These are phyloP conservation scores for Chlorella ohadii DNA, from an alignment of 139 green algal species.

Conservation along the genomic window DNA sequence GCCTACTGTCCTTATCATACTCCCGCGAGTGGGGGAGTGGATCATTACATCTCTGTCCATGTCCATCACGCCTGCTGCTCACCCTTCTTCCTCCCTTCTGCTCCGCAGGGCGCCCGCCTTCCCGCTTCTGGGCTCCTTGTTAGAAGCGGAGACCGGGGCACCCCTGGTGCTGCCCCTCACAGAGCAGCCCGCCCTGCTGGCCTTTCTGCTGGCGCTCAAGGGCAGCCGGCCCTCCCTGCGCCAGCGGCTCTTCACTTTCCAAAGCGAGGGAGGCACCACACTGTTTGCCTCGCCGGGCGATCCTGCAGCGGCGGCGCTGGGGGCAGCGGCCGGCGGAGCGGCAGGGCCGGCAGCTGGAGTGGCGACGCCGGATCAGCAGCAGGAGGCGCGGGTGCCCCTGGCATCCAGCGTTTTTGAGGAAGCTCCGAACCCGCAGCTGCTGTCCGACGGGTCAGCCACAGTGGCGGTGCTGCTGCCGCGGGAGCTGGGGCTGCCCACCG, in stretches of 20 bases:
- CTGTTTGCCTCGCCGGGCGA: neutral
- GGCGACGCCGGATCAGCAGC: neutral
- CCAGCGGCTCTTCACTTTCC: constrained; percentile 29
- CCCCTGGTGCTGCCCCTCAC: neutral
- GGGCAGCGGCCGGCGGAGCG: neutral
- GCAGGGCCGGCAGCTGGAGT: no score
- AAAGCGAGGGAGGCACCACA: neutral
- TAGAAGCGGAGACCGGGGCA: neutral
- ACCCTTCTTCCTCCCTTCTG: neutral
- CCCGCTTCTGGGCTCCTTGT: constrained; percentile 2
- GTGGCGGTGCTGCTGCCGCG: constrained; percentile 17
- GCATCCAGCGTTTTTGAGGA: constrained; percentile 10
- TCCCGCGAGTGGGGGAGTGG: no score
- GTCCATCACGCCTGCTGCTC: neutral
- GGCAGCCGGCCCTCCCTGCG: constrained; percentile 25
- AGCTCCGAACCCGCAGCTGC: constrained; percentile 20
- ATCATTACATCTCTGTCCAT: no score
- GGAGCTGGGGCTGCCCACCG: constrained; percentile 4
- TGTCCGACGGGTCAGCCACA: neutral
- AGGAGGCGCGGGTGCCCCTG: neutral
- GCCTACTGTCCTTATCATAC: no score
- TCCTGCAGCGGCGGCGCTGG: neutral
- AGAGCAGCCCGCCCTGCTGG: neutral
- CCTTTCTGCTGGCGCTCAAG: neutral
- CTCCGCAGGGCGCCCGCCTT: neutral